phyloP scores from a whole-genome alignment of 129 eudicot species.

The Pittosporum tobira region DNA sequence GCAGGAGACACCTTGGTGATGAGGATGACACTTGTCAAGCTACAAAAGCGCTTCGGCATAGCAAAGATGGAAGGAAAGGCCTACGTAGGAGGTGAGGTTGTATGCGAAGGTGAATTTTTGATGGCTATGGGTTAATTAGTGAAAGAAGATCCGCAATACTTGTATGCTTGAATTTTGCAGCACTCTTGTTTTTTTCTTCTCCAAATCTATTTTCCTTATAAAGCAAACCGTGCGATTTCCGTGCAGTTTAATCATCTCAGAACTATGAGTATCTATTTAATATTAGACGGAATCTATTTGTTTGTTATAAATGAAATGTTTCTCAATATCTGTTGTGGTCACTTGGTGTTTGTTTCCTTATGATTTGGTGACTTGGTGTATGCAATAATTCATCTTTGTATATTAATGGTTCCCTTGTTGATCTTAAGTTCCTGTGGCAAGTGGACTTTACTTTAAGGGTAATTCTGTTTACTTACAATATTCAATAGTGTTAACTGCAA shows the following conservation, averaged over 20 bases:
- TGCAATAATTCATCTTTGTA: neutral
- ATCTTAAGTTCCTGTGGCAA: neutral
- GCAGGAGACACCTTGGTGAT: slow-evolving; percentile 95
- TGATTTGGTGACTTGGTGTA: neutral
- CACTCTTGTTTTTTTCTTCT: slow-evolving; percentile 8
- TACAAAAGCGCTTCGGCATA: slow-evolving; percentile 88
- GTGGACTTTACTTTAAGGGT: too few relatives aligned
- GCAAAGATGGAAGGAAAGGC: slow-evolving; percentile 99
- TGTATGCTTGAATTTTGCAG: slow-evolving; percentile 19
- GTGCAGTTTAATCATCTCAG: neutral
- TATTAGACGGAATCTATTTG: neutral
- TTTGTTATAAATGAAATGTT: neutral
- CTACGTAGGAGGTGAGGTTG: slow-evolving; percentile 86
- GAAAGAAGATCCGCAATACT: slow-evolving; percentile 15
- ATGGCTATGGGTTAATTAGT: slow-evolving; percentile 81
- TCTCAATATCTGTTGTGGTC: neutral
- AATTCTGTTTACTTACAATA: neutral
- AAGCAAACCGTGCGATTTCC: neutral
- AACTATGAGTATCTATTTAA: slow-evolving; percentile 2
- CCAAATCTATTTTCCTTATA: neutral
- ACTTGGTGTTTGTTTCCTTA: neutral
- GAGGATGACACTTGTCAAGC: slow-evolving; percentile 87
- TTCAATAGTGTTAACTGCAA: too few relatives aligned
- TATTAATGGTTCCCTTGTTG: neutral
- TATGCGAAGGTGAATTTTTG: slow-evolving; percentile 94